Percentiles rank a stretch among this genome's conserved stretches.
Conservation (phyloP, 1,139 yeast genomes). For the Yamadazyma aaseri region DNA sequence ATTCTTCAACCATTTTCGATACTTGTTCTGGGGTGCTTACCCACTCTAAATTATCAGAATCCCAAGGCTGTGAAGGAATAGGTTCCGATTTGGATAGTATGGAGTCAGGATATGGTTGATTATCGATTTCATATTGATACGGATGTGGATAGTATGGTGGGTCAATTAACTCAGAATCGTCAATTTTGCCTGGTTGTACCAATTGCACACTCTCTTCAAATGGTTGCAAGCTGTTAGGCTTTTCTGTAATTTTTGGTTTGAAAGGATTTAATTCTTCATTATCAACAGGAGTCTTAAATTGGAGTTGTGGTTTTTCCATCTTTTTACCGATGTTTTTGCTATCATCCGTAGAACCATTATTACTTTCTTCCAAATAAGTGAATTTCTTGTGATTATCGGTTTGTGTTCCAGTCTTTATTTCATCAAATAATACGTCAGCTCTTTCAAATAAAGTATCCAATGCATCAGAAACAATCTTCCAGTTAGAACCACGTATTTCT, state of each 20-base stretch:
- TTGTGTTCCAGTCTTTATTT: constrained; percentile 15
- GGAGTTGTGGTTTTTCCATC: constrained; percentile 69
- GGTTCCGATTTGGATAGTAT: constrained; percentile 51
- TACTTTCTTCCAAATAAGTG: constrained; percentile 52
- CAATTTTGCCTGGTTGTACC: constrained; percentile 20
- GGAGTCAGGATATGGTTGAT: constrained; percentile 66
- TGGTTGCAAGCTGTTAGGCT: constrained; percentile 67
- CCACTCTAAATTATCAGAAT: constrained; percentile 61
- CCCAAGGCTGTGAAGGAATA: constrained; percentile 65
- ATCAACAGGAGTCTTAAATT: constrained; percentile 59
- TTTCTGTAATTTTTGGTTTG: constrained; percentile 63
- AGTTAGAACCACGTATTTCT: constrained; percentile 33
- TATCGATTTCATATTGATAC: constrained; percentile 70
- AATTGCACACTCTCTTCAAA: constrained; percentile 51
- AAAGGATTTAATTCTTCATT: constrained; percentile 73
- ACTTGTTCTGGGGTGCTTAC: constrained; percentile 61
- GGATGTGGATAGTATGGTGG: constrained; percentile 80
- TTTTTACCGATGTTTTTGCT: constrained; percentile 43
- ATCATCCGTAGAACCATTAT: constrained; percentile 17
- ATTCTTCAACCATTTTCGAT: constrained; percentile 50
- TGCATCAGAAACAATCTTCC: constrained; percentile 63
- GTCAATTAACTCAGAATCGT: constrained; percentile 36
- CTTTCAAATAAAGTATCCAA: constrained; percentile 76
- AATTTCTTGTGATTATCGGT: constrained; percentile 20
- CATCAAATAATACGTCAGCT: constrained; percentile 62